These are phyloP conservation scores for Leavenworthia alabamica DNA, from an alignment of 345 rosid species.

Conservation along the genomic window DNA sequence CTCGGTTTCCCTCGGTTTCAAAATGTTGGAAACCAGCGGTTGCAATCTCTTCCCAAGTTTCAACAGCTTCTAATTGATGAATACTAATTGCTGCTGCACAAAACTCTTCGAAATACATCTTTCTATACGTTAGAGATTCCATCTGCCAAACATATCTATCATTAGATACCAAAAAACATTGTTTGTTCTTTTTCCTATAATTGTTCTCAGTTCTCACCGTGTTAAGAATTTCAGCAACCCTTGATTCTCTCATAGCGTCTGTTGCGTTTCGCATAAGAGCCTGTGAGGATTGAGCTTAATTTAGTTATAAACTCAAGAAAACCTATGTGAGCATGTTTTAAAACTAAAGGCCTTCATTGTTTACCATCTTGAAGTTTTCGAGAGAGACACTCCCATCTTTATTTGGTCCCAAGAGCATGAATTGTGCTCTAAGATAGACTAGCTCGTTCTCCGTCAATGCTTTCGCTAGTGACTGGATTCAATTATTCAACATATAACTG, in stretches of 20 bases:
- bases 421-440: constrained; percentile 69
- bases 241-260: constrained; percentile 69
- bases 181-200: neutral
- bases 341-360: neutral
- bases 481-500: constrained; percentile 1
- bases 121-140: constrained; percentile 63
- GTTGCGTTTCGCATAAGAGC: constrained; percentile 52
- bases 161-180: constrained; percentile 1
- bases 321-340: neutral
- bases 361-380: constrained; percentile 69
- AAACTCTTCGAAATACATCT: constrained; percentile 76
- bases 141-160: constrained; percentile 35
- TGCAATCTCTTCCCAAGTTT: constrained; percentile 68
- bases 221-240: constrained; percentile 54
- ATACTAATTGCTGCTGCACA: constrained; percentile 81
- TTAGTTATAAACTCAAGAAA: neutral
- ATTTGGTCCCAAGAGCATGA: constrained; percentile 56
- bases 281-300: constrained; percentile 28
- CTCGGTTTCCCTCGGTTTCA: constrained; percentile 67
- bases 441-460: constrained; percentile 72
- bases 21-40: constrained; percentile 60
- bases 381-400: constrained; percentile 63
- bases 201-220: constrained; percentile 31
- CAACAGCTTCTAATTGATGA: constrained; percentile 68
- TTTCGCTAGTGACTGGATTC: constrained; percentile 61